Base-by-base conservation (phyloP, 2,329 filamentous ascomycete species). In the Cercospora berteroae region DNA sequence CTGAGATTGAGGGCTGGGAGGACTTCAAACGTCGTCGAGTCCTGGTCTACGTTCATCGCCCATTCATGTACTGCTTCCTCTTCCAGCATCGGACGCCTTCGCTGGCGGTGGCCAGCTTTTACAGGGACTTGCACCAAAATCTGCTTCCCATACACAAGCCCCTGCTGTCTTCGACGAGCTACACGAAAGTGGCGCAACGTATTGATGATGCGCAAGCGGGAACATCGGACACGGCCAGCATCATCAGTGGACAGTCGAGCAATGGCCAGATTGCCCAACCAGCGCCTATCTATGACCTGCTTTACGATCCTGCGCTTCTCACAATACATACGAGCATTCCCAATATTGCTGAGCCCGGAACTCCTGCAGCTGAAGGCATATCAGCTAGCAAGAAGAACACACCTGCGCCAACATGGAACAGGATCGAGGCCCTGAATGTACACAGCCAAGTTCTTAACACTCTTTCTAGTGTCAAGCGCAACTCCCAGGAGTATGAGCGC, bases 21-120 rank as follows among this genome's bases (percentile, higher is more conserved):
- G 66, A 70, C 20, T 69, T 50, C 58, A 68, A 73, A 9, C 73
- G 82, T 25, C 78, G 93, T 50, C 86, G 89, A 0, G 89, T 92
- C 1, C 85, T 93, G 6, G 85, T 93, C 60, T 94, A 93, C 75
- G 86, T 89, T 56, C 82, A 89, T 76, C 86, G 85, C 25, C 92
- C 92, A 0, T 94, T 94, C 78, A 86, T 94, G 58, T 94, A 91
- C 76, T 86, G 89, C 1, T 89, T 95, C 68, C 81, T 95, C 4
- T 94, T 94, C 77, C 80, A 85, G 58, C 80, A 85, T 50, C 83
- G 83, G 57, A 89, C 89, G 6, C 83, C 86, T 63, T 86, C 87
- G 1, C 76, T 85, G 18, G 76, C 73, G 39, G 77, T 82, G 7
- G 72, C 79, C 2, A 74, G 76, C 10, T 83, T 84, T 74, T 84